Evolutionary conservation across 768 basidiomycete genomes (phyloP).

Genomic region (Suillus cothurnatus): DNA sequence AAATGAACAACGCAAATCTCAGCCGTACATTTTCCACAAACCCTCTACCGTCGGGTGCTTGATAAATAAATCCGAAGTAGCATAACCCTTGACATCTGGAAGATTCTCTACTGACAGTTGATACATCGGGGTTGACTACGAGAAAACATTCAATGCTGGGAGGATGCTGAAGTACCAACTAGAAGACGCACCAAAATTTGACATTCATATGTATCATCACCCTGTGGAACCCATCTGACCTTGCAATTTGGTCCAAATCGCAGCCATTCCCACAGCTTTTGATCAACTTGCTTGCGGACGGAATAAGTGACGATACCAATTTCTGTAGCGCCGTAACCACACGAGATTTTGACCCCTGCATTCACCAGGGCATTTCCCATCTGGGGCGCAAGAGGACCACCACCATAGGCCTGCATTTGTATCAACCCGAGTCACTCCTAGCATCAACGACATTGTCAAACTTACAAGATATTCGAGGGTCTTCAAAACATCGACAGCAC

Average conservation of each 20-base stretch:
- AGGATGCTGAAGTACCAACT: no score
- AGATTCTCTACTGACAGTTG: constrained; percentile 35
- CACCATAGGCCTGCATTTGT: no score
- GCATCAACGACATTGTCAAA: background rate
- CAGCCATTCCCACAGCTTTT: constrained; percentile 40
- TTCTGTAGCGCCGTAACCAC: constrained; percentile 40
- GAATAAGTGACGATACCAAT: constrained; percentile 13
- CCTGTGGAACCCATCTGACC: constrained; percentile 34
- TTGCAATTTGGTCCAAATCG: constrained; percentile 22
- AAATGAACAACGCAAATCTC: background rate
- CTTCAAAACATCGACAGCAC: constrained; percentile 27
- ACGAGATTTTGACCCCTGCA: background rate
- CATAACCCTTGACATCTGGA: constrained; percentile 29
- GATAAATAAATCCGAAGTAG: no score
- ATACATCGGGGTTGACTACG: constrained; percentile 10
- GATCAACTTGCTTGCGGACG: constrained; percentile 17
- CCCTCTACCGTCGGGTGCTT: constrained; percentile 40
- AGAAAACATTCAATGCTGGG: constrained; percentile 8
- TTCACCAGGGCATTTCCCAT: no score
- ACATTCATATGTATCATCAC: constrained; percentile 20
- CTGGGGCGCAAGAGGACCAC: no score
- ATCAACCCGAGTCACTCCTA: no score
- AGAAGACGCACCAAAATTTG: no score
- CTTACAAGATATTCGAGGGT: constrained; percentile 32
- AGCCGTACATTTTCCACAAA: constrained; percentile 36